phyloP scores from a whole-genome alignment of 345 rosid genomes.

The Gossypium mustelinum region DNA sequence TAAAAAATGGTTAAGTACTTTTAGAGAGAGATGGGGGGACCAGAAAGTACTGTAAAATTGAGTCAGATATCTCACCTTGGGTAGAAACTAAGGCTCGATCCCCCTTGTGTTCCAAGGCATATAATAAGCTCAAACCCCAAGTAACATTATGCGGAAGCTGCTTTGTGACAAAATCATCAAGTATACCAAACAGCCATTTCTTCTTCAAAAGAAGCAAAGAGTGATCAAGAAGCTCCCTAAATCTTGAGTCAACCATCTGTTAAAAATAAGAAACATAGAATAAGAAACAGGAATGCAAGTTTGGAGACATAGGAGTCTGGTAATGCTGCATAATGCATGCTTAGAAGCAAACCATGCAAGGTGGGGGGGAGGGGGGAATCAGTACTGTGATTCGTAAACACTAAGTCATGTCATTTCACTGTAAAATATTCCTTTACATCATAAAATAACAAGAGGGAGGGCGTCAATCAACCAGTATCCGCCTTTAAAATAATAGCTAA shows the following conservation, averaged over 20 bases:
- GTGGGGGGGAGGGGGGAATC: too few relatives aligned
- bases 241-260: slow-evolving; percentile 92
- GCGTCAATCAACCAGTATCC: background rate
- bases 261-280: slow-evolving; percentile 10
- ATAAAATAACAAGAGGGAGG: background rate
- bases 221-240: slow-evolving; percentile 79
- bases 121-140: slow-evolving; percentile 95
- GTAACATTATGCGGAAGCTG: slow-evolving; percentile 98
- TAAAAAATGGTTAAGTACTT: slow-evolving; percentile 29
- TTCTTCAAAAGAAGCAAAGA: slow-evolving; percentile 74
- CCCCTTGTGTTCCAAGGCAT: slow-evolving; percentile 89
- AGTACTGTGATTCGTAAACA: background rate
- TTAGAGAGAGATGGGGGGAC: background rate
- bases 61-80: slow-evolving; percentile 55
- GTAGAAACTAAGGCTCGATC: slow-evolving; percentile 78
- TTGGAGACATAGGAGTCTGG: slow-evolving; percentile 6
- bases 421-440: background rate
- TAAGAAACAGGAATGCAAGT: background rate
- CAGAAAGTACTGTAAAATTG: slow-evolving; percentile 3
- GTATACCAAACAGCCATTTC: slow-evolving; percentile 88
- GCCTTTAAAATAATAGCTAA: background rate
- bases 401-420: background rate
- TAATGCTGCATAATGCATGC: slow-evolving; percentile 1
- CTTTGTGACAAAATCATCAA: slow-evolving; percentile 94
- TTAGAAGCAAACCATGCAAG: background rate